Percentiles rank a stretch among this genome's conserved stretches.
Conservation (phyloP, 257 asterid species). For the Rhazya stricta region DNA sequence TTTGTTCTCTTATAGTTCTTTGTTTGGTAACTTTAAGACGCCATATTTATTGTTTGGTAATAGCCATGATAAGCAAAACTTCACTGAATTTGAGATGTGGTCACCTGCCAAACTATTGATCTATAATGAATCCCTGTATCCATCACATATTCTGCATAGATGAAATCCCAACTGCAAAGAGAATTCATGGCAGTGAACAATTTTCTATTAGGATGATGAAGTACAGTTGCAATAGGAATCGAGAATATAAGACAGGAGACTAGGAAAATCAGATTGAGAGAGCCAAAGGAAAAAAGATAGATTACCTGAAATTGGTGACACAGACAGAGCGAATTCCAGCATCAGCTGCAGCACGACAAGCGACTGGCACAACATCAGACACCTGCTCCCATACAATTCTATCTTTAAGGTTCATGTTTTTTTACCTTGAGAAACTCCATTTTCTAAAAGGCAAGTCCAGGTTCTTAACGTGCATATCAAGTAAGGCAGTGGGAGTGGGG, state of each 20-base stretch:
- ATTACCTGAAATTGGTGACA: constrained; percentile 87
- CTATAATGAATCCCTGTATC: constrained; percentile 93
- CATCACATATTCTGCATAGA: constrained; percentile 95
- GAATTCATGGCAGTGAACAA: neutral
- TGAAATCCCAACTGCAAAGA: constrained; percentile 92
- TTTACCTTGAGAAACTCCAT: neutral
- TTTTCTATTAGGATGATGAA: neutral
- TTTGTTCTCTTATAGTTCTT: too few relatives aligned
- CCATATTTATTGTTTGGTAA: too few relatives aligned
- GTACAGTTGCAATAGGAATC: constrained; percentile 6
- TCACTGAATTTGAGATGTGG: neutral
- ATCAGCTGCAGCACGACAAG: constrained; percentile 98
- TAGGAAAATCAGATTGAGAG: neutral
- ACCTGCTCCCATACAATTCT: constrained; percentile 43
- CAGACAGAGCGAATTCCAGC: constrained; percentile 96
- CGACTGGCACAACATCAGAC: constrained; percentile 99
- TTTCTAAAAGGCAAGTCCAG: neutral
- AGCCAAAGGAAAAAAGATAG: neutral
- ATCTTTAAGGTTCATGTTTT: neutral
- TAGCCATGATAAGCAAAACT: neutral
- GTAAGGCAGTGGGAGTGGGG: neutral
- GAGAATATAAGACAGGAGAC: neutral
- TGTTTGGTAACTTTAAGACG: too few relatives aligned
- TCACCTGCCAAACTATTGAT: constrained; percentile 97
- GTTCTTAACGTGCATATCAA: neutral